Evolutionary conservation across 805 yeast genomes (phyloP).

Genomic region (Lachancea lanzarotensis): DNA sequence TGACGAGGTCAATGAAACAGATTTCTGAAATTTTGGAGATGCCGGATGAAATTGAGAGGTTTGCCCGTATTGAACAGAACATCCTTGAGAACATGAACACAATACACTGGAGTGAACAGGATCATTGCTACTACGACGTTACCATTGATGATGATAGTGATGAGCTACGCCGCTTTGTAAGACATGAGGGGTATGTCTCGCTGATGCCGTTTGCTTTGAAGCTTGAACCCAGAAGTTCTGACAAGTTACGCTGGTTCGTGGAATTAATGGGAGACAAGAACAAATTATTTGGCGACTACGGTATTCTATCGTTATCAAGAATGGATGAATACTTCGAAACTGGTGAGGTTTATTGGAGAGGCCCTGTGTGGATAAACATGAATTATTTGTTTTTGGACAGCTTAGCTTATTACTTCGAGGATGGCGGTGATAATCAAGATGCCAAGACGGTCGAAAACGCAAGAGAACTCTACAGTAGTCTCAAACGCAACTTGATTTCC

Average conservation of each 20-base stretch:
- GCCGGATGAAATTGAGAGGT: slow-evolving; percentile 51
- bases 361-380: slow-evolving; percentile 88
- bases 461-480: slow-evolving; percentile 44
- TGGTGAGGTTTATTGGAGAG: slow-evolving; percentile 93
- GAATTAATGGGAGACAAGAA: slow-evolving; percentile 59
- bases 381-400: slow-evolving; percentile 77
- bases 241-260: slow-evolving; percentile 46
- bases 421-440: slow-evolving; percentile 11
- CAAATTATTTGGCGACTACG: slow-evolving; percentile 70
- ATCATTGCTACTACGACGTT: slow-evolving; percentile 72
- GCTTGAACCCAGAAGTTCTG: slow-evolving; percentile 46
- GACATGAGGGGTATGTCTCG: slow-evolving; percentile 85
- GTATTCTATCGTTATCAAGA: slow-evolving; percentile 75
- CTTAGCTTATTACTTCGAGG: slow-evolving; percentile 47
- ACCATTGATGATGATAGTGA: slow-evolving; percentile 64
- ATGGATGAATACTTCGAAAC: slow-evolving; percentile 58
- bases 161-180: slow-evolving; percentile 51
- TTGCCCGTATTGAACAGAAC: slow-evolving; percentile 45
- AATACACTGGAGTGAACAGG: slow-evolving; percentile 72
- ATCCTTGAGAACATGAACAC: slow-evolving; percentile 60
- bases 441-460: slow-evolving; percentile 31
- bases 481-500: slow-evolving; percentile 60
- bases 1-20: slow-evolving; percentile 74
- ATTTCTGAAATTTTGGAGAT: slow-evolving; percentile 60
- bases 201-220: slow-evolving; percentile 77